Percentiles rank a stretch among this genome's conserved stretches.
Conservation (phyloP, 2,329 filamentous ascomycete species). For the Botryotinia globosa region DNA sequence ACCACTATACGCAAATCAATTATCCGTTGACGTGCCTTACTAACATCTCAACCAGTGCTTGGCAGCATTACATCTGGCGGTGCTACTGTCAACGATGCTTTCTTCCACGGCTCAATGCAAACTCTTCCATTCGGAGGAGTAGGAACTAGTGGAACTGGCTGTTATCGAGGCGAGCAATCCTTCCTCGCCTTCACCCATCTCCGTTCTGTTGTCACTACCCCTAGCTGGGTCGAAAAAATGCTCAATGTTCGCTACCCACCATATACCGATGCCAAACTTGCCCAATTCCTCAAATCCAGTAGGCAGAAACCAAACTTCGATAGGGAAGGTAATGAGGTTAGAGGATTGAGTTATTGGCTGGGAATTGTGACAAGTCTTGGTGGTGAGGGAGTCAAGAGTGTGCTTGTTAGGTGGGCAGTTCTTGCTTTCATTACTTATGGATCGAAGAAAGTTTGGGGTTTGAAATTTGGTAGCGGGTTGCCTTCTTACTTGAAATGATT, state of each 20-base stretch:
- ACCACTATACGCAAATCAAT: neutral
- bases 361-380: conserved; percentile 52
- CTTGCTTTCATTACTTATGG: conserved; percentile 18
- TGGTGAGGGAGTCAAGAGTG: conserved; percentile 41
- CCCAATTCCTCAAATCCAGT: conserved; percentile 45
- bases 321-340: conserved; percentile 53
- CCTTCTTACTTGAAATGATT: conserved; percentile 21
- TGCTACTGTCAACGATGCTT: conserved; percentile 63
- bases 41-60: conserved; percentile 49
- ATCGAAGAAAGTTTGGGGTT: conserved; percentile 15
- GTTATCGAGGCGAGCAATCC: conserved; percentile 73
- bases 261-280: conserved; percentile 47
- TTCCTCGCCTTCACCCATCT: conserved; percentile 68
- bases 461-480: conserved; percentile 9
- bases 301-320: conserved; percentile 57
- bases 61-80: conserved; percentile 64
- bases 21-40: neutral
- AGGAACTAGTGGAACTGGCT: conserved; percentile 71
- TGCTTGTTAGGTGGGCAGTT: conserved; percentile 19
- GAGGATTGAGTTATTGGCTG: conserved; percentile 54
- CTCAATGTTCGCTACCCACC: conserved; percentile 68
- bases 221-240: conserved; percentile 64
- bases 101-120: conserved; percentile 67
- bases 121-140: conserved; percentile 81
- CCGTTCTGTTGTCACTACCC: conserved; percentile 57